These are phyloP conservation scores for Setaria italica DNA, from an alignment of 202 grass and related monocot genomes.

Conservation along the genomic window DNA sequence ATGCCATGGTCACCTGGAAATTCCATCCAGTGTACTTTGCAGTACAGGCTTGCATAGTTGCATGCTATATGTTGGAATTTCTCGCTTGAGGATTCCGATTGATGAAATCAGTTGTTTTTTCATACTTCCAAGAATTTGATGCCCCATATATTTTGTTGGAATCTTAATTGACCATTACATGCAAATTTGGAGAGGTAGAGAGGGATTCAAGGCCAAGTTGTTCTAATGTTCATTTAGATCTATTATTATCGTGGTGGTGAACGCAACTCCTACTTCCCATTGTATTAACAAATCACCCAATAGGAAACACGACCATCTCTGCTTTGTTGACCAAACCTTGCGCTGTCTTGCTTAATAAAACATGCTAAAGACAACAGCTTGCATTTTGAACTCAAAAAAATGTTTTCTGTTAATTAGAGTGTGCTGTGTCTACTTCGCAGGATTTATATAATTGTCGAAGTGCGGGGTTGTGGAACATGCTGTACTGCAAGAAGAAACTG, in stretches of 20 bases:
- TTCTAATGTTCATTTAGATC: background rate
- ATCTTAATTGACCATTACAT: conserved; percentile 12
- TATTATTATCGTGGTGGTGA: conserved; percentile 3
- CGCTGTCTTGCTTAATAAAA: conserved; percentile 24
- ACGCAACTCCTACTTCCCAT: conserved; percentile 5
- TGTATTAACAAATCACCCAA: background rate
- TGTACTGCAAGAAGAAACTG: conserved; percentile 37
- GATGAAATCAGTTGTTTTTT: background rate
- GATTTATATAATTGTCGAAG: conserved; percentile 27
- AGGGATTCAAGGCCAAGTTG: background rate
- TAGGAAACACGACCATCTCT: background rate
- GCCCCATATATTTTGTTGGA: background rate
- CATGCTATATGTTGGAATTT: conserved; percentile 14
- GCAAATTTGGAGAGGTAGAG: background rate
- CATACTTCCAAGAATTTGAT: background rate
- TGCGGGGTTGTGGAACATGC: conserved; percentile 31
- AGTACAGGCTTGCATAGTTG: background rate
- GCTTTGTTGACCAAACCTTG: conserved; percentile 12
- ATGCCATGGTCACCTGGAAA: background rate
- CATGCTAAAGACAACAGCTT: background rate
- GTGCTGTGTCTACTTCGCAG: conserved; percentile 30
- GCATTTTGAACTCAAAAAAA: conserved; percentile 15
- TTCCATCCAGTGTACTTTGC: background rate
- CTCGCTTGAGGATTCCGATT: background rate
- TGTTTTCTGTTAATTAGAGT: conserved; percentile 24